These are phyloP conservation scores for Antarctomyces pellizariae DNA, from an alignment of 495 filamentous ascomycete species.

Conservation along the genomic window DNA sequence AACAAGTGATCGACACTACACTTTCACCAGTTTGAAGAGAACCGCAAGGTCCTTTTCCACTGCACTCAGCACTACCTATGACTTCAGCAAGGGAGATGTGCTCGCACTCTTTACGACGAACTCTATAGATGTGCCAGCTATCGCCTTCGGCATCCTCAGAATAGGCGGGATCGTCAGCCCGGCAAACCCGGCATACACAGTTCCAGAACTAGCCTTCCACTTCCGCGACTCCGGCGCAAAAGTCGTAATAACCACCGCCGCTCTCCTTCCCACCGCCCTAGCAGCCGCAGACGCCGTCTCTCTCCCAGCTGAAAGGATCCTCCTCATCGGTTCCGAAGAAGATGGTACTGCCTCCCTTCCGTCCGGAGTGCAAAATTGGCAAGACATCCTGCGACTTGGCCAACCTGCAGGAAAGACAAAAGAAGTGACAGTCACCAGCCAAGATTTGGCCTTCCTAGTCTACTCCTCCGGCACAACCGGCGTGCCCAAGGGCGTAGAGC, in stretches of 20 bases:
- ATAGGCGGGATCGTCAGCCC: conserved; percentile 58
- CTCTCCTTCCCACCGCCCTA: conserved; percentile 31
- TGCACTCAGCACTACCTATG: conserved; percentile 40
- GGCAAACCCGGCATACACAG: conserved; percentile 73
- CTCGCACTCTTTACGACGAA: conserved; percentile 48
- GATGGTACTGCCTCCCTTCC: conserved; percentile 2
- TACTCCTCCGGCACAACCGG: conserved; percentile 66
- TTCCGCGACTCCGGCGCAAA: conserved; percentile 42
- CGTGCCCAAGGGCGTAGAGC: conserved; percentile 62
- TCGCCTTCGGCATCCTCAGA: conserved; percentile 62
- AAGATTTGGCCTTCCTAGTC: conserved; percentile 20
- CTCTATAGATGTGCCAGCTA: conserved; percentile 40
- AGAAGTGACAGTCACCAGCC: conserved; percentile 17
- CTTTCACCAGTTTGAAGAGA: conserved; percentile 34
- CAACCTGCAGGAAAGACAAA: conserved; percentile 16
- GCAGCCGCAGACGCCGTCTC: conserved; percentile 45
- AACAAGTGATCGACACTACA: conserved; percentile 27
- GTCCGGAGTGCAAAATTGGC: conserved; percentile 14
- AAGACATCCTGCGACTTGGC: conserved; percentile 16
- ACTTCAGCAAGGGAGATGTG: conserved; percentile 60
- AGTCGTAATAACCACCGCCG: conserved; percentile 34
- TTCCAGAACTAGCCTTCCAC: conserved; percentile 50
- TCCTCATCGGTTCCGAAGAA: conserved; percentile 22
- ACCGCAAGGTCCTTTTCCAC: conserved; percentile 52
- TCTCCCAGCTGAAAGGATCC: conserved; percentile 26